Evolutionary conservation across 2,329 filamentous ascomycete species (phyloP).

Genomic region (Fusarium drepaniforme): DNA sequence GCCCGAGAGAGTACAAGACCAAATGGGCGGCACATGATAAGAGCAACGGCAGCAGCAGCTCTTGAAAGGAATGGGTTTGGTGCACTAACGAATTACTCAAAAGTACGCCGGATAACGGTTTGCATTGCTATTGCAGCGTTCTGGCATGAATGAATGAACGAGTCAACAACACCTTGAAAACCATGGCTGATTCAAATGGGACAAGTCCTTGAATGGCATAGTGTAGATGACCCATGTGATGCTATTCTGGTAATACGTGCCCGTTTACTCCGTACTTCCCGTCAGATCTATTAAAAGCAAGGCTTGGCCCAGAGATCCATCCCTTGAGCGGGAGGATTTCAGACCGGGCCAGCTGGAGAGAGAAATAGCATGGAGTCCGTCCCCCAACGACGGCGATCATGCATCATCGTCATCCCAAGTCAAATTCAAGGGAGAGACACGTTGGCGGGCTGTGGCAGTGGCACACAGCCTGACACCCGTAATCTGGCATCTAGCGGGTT

Average conservation of each 20-base stretch:
- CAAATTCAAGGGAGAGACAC: conserved; percentile 29
- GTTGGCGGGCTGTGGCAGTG: conserved; percentile 14
- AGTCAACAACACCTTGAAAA: not conserved
- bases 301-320: conserved; percentile 4
- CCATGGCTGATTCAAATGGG: not conserved
- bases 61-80: conserved; percentile 26
- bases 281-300: conserved; percentile 4
- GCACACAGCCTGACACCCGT: conserved; percentile 15
- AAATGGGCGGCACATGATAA: conserved; percentile 46
- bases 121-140: conserved; percentile 10
- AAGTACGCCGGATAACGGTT: not conserved
- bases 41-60: conserved; percentile 8
- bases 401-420: conserved; percentile 18
- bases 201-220: not conserved
- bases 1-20: conserved; percentile 88
- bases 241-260: conserved; percentile 14
- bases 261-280: not conserved
- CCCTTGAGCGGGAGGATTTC: not conserved
- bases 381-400: conserved; percentile 12
- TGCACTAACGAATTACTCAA: conserved; percentile 5
- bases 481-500: not conserved
- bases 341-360: not conserved
- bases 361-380: not conserved
- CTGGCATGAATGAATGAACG: conserved; percentile 6
- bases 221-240: not conserved